These are phyloP conservation scores for Chalciporus sphaerocephalus DNA, from an alignment of 768 basidiomycete genomes.

Conservation along the genomic window DNA sequence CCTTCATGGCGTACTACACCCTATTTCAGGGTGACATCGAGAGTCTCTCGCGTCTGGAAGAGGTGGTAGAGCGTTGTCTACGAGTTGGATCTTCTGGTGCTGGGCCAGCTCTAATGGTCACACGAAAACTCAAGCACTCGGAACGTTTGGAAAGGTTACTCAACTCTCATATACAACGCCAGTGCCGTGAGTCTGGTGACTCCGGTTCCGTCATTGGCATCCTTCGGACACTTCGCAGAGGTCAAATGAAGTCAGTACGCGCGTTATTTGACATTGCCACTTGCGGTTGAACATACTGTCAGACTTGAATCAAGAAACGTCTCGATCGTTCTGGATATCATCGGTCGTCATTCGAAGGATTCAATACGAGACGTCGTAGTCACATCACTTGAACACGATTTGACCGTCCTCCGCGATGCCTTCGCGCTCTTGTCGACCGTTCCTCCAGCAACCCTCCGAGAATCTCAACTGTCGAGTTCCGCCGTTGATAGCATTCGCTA, in stretches of 20 bases:
- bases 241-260: constrained; percentile 22
- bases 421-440: constrained; percentile 31
- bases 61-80: constrained; percentile 13
- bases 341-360: constrained; percentile 18
- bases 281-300: background rate
- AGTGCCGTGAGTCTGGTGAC: constrained; percentile 9
- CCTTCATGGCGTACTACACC: constrained; percentile 53
- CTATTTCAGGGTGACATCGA: constrained; percentile 46
- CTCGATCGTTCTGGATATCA: constrained; percentile 23
- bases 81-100: constrained; percentile 9
- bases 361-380: constrained; percentile 13
- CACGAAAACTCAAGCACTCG: constrained; percentile 24
- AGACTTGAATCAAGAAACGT: constrained; percentile 23
- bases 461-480: constrained; percentile 13
- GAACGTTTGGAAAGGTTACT: constrained; percentile 18
- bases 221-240: constrained; percentile 22
- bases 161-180: constrained; percentile 20
- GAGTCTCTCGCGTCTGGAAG: constrained; percentile 41
- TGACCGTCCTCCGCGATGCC: constrained; percentile 32
- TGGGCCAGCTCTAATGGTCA: constrained; percentile 7
- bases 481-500: constrained; percentile 49
- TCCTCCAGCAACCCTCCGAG: constrained; percentile 15
- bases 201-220: constrained; percentile 6
- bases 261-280: background rate
- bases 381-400: constrained; percentile 15